Conservation (phyloP, 306 rosid species). For the Sindora glabra region DNA sequence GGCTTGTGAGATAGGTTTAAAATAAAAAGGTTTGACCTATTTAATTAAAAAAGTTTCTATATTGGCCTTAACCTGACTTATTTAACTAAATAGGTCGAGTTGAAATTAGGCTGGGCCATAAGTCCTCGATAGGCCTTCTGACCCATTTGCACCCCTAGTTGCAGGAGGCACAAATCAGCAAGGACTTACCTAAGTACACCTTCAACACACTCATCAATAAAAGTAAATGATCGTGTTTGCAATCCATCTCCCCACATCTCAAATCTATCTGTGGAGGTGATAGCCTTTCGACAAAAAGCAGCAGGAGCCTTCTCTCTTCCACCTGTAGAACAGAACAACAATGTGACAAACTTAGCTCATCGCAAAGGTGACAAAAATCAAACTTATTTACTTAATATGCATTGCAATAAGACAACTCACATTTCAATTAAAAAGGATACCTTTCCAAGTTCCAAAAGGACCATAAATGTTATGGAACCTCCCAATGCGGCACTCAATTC, state of each 20-base stretch:
- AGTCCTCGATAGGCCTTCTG: too few species aligned
- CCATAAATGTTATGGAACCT: conserved; percentile 98
- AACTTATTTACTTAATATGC: neutral
- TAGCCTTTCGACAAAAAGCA: conserved; percentile 84
- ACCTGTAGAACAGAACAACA: conserved; percentile 39
- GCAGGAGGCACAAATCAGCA: neutral
- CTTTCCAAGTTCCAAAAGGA: conserved; percentile 98
- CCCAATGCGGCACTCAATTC: conserved; percentile 91
- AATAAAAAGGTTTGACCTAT: too few species aligned
- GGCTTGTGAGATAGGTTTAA: too few species aligned
- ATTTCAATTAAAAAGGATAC: conserved; percentile 26
- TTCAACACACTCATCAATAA: conserved; percentile 98
- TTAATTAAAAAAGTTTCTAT: too few species aligned
- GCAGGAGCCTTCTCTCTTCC: conserved; percentile 99
- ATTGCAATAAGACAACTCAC: neutral
- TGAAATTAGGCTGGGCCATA: too few species aligned
- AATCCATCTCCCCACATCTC: conserved; percentile 99
- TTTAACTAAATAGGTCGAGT: too few species aligned
- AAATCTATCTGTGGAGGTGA: conserved; percentile 69
- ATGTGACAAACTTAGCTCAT: conserved; percentile 9
- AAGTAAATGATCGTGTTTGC: conserved; percentile 95
- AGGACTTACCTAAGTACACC: conserved; percentile 83
- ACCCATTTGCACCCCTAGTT: too few species aligned
- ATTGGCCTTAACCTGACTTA: too few species aligned
- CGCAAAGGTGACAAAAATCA: conserved; percentile 3